These are phyloP conservation scores for Torrubiella hemipterigena DNA, from an alignment of 2,329 filamentous ascomycete genomes.

Conservation along the genomic window DNA sequence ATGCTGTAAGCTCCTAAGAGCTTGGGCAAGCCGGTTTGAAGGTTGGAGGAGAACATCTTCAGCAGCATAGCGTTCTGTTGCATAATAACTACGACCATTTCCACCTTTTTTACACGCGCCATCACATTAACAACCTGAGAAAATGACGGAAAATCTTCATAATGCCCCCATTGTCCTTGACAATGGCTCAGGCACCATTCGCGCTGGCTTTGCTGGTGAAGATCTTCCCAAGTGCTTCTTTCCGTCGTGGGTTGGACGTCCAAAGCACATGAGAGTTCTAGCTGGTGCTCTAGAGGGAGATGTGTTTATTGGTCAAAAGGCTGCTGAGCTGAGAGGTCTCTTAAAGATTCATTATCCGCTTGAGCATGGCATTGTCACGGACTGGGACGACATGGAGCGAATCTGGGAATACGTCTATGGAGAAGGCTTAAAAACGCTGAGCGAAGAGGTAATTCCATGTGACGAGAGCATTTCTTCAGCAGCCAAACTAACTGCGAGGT, in stretches of 20 bases:
- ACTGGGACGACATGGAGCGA: conserved; percentile 99
- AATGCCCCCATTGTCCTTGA: conserved; percentile 98
- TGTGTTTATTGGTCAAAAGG: conserved; percentile 86
- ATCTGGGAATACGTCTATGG: conserved; percentile 99
- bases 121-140: too few relatives aligned
- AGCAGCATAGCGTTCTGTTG: too few relatives aligned
- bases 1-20: too few relatives aligned
- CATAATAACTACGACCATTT: too few relatives aligned
- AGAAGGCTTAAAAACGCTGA: conserved; percentile 89
- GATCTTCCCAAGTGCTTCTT: conserved; percentile 96
- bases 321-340: conserved; percentile 78
- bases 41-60: too few relatives aligned
- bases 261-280: conserved; percentile 88
- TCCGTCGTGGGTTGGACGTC: conserved; percentile 90
- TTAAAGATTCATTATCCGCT: conserved; percentile 93
- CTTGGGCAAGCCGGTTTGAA: too few relatives aligned
- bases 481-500: conserved; percentile 9
- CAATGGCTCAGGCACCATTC: conserved; percentile 95
- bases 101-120: too few relatives aligned
- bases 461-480: background rate
- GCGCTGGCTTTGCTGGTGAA: conserved; percentile 92
- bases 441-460: conserved; percentile 62
- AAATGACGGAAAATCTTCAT: conserved; percentile 59
- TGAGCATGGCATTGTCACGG: conserved; percentile 95
- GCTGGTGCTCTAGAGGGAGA: conserved; percentile 96